Conservation (phyloP, 768 basidiomycete species). For the Mycena chlorophos region DNA sequence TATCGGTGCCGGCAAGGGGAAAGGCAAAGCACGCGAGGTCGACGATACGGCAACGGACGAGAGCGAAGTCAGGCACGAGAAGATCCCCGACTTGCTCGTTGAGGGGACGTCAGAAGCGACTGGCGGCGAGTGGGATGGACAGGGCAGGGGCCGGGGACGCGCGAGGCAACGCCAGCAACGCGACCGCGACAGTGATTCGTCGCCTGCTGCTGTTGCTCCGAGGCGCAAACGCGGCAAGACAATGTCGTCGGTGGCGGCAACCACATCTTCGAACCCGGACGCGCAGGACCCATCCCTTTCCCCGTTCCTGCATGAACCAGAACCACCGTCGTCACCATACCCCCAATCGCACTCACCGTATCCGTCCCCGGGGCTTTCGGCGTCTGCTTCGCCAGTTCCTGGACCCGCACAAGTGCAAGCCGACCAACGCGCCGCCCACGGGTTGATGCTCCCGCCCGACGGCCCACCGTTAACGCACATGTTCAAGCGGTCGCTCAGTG, state of each 20-base stretch:
- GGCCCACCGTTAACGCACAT: slow-evolving; percentile 64
- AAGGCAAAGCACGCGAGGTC: slow-evolving; percentile 27
- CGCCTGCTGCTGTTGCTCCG: too few relatives aligned
- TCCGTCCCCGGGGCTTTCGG: background rate
- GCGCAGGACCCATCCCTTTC: background rate
- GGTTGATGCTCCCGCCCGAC: slow-evolving; percentile 18
- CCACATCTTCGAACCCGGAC: too few relatives aligned
- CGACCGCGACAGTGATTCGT: too few relatives aligned
- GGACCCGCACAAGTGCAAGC: background rate
- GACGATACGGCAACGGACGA: slow-evolving; percentile 26
- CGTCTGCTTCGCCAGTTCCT: slow-evolving; percentile 1
- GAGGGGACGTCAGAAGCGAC: slow-evolving; percentile 67
- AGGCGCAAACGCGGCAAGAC: background rate
- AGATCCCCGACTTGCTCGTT: slow-evolving; percentile 66
- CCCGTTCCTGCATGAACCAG: background rate
- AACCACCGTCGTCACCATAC: slow-evolving; percentile 2
- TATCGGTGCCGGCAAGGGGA: slow-evolving; percentile 23
- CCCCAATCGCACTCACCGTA: background rate
- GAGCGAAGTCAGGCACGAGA: slow-evolving; percentile 49
- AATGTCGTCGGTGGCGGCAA: too few relatives aligned
- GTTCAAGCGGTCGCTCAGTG: slow-evolving; percentile 66
- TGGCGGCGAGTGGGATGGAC: slow-evolving; percentile 60
- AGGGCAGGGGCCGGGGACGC: slow-evolving; percentile 22
- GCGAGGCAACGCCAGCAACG: background rate
- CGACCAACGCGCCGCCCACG: background rate